Base-by-base conservation (phyloP, 2,329 filamentous ascomycete genomes). In the Magnaporthiopsis poae region DNA sequence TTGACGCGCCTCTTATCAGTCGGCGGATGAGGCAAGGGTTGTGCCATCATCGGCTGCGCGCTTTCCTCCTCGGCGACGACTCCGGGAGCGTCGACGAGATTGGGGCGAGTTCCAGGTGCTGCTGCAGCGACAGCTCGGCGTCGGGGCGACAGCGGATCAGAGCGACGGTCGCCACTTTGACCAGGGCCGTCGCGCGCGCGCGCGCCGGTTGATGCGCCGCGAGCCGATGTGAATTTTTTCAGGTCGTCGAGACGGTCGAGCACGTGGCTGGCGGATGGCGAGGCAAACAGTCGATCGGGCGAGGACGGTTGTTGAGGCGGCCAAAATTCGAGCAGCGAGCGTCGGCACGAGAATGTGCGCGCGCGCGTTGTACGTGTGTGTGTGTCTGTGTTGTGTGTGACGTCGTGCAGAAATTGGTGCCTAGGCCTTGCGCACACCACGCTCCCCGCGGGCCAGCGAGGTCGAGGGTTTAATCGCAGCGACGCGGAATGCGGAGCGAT, bases 1-100 rank as follows among this genome's bases (percentile, higher is more conserved):
- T 99, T 99, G 79, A 98, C 95, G 84, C 95, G 85, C 78, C 85
- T 87, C 80, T 83, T 86, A 74, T 88, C 86, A 77, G 83, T 83
- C 77, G 82, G 80, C 80, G 83, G 84, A 85, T 87, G 85, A 86
- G 86, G 86, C 86, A 88, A 85, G 73, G 81, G 79, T 81, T 88
- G 86, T 86, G 86, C 86, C 86, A 89, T 89, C 82, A 86, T 88
- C 86, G 82, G 81, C 77, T 83, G 82, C 79, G 86, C 83, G 78
- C 80, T 76, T 75, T 84, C 84, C 78, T 78, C 80, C 78, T 86
- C 83, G 71, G 76, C 70, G 72, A 77, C 78, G 76, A 81, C 79
- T 73, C 77, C 78, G 69, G 77, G 78, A 74, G 82, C 84, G 69
- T 79, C 79, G 71, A 81, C 76, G 71, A 86, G 77, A 69, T 82